phyloP scores from a whole-genome alignment of 225 moss, liverwort and hornwort species.

The Takakia lepidozioides region DNA sequence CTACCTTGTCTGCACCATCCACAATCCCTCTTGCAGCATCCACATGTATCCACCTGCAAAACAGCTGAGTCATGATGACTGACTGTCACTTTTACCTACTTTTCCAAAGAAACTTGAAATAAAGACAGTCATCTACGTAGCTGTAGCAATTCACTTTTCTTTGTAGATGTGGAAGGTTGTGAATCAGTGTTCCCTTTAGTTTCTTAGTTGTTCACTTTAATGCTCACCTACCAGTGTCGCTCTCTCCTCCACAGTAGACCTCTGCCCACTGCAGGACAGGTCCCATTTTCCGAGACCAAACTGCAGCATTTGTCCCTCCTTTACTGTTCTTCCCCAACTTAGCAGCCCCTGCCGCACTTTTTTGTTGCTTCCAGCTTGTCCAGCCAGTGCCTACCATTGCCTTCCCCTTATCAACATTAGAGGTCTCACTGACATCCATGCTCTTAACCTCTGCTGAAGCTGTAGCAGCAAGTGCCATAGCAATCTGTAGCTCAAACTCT shows the following conservation, averaged over 20 bases:
- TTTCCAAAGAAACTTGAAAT: too few species aligned
- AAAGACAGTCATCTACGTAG: too few species aligned
- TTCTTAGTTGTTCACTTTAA: too few species aligned
- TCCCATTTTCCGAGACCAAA: constrained; percentile 71
- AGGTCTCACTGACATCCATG: constrained; percentile 11
- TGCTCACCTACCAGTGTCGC: constrained; percentile 47
- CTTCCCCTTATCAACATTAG: constrained; percentile 13
- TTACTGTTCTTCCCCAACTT: constrained; percentile 23
- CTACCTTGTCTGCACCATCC: constrained; percentile 83
- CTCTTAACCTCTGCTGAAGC: constrained; percentile 44
- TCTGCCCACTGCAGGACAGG: constrained; percentile 91
- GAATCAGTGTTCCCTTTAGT: too few species aligned
- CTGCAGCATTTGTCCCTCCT: constrained; percentile 40
- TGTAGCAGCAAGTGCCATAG: constrained; percentile 84
- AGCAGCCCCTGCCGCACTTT: constrained; percentile 19
- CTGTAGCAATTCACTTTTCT: too few species aligned
- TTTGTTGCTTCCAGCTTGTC: constrained; percentile 9
- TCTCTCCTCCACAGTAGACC: constrained; percentile 60
- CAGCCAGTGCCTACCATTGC: constrained; percentile 11
- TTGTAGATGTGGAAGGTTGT: too few species aligned
- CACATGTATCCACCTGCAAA: constrained; percentile 74
- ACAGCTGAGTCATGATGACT: neutral
- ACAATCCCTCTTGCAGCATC: constrained; percentile 81
- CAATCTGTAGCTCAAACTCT: constrained; percentile 80
- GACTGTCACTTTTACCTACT: neutral